Evolutionary conservation across 495 filamentous ascomycete species (phyloP).

Genomic region (Arthonia radiata): DNA sequence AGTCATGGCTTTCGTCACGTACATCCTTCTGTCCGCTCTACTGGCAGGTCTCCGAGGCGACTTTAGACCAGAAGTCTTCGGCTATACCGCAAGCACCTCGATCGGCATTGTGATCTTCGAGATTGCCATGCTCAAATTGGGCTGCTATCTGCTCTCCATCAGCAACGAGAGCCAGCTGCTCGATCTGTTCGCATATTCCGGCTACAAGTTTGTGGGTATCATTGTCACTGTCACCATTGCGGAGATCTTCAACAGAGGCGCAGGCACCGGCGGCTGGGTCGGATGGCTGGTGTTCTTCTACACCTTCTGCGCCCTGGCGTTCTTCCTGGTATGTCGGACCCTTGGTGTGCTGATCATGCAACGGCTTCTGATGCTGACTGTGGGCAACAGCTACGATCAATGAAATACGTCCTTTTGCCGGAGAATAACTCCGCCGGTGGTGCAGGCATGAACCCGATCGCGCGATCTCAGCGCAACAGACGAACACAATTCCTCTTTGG

Average conservation of each 20-base stretch:
- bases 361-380: not conserved
- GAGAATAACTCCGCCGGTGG: slow-evolving; percentile 43
- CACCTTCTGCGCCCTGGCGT: slow-evolving; percentile 78
- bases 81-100: slow-evolving; percentile 62
- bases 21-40: slow-evolving; percentile 76
- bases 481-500: slow-evolving; percentile 88
- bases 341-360: slow-evolving; percentile 1
- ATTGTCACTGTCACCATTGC: slow-evolving; percentile 62
- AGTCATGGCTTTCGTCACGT: slow-evolving; percentile 82
- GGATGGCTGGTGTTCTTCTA: slow-evolving; percentile 78
- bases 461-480: slow-evolving; percentile 61
- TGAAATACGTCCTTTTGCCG: slow-evolving; percentile 88
- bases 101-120: slow-evolving; percentile 64
- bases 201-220: slow-evolving; percentile 96
- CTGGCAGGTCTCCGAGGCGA: slow-evolving; percentile 75
- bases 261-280: slow-evolving; percentile 62
- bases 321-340: slow-evolving; percentile 52
- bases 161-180: slow-evolving; percentile 68
- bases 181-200: slow-evolving; percentile 83
- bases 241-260: slow-evolving; percentile 48
- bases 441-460: slow-evolving; percentile 44
- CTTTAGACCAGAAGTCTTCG: slow-evolving; percentile 84
- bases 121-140: slow-evolving; percentile 70
- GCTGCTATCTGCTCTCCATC: slow-evolving; percentile 79
- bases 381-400: slow-evolving; percentile 58